phyloP scores from a whole-genome alignment of 306 rosid genomes.

The Pachyrhizus erosus region DNA sequence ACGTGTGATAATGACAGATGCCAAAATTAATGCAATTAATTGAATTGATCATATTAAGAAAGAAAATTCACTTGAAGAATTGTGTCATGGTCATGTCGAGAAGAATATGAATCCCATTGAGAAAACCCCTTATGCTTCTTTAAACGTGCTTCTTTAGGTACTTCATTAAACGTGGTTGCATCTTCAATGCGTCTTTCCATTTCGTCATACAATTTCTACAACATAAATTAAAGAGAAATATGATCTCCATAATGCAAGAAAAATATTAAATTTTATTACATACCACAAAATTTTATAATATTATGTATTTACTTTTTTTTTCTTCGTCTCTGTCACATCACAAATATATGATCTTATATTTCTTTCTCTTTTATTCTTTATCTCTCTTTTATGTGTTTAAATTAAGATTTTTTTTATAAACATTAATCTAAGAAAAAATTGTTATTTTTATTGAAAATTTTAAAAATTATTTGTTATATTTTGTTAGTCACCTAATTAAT shows the following conservation, averaged over 20 bases:
- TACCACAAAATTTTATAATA: not conserved
- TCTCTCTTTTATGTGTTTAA: no score
- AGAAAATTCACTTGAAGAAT: constrained; percentile 63
- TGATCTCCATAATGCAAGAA: not conserved
- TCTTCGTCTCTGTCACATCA: no score
- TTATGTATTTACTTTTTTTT: no score
- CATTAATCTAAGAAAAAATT: no score
- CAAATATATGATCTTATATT: no score
- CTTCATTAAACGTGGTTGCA: constrained; percentile 50
- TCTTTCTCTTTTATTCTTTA: no score
- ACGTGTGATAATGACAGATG: not conserved
- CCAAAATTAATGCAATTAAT: not conserved
- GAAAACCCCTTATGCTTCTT: constrained; percentile 62
- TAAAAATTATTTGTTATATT: no score
- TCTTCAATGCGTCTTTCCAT: constrained; percentile 66
- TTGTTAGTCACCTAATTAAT: no score
- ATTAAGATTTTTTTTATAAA: no score
- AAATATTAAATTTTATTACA: not conserved
- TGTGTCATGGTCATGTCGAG: constrained; percentile 72
- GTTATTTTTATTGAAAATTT: no score
- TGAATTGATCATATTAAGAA: constrained; percentile 23
- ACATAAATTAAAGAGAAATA: not conserved
- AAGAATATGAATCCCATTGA: constrained; percentile 70
- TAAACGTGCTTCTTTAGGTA: constrained; percentile 60
- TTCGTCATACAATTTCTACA: constrained; percentile 66